Evolutionary conservation across 1,139 yeast species (phyloP).

Genomic region (Pichia sp.): DNA sequence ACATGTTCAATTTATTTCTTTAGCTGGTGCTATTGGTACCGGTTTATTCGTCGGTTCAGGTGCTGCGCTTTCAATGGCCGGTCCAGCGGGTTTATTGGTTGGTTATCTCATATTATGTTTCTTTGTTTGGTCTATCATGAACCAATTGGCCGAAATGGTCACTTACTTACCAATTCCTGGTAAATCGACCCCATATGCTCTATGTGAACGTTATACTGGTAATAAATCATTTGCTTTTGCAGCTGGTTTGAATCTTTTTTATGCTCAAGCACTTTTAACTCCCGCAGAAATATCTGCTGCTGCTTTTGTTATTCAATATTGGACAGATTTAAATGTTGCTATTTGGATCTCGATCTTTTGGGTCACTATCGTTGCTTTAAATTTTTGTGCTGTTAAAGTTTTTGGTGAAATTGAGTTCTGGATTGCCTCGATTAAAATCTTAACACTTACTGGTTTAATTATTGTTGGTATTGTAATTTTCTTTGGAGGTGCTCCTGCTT

Average conservation of each 20-base stretch:
- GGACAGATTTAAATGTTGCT: conserved; percentile 43
- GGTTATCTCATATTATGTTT: conserved; percentile 42
- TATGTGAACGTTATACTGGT: conserved; percentile 29
- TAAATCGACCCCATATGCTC: conserved; percentile 29
- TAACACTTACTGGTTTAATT: conserved; percentile 32
- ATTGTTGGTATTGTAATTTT: conserved; percentile 33
- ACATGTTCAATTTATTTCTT: conserved; percentile 64
- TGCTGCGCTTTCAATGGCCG: conserved; percentile 46
- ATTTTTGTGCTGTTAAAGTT: conserved; percentile 41
- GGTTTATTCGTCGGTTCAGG: conserved; percentile 68
- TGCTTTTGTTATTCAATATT: conserved; percentile 46
- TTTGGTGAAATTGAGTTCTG: conserved; percentile 51
- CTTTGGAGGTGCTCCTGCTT: conserved; percentile 40
- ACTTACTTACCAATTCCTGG: conserved; percentile 44
- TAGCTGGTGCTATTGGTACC: conserved; percentile 82
- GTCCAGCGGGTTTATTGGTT: conserved; percentile 60
- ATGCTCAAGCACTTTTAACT: conserved; percentile 42
- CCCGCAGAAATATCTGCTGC: conserved; percentile 51
- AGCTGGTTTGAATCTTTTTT: conserved; percentile 44
- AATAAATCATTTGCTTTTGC: conserved; percentile 35
- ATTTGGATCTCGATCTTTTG: conserved; percentile 46
- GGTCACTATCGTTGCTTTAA: conserved; percentile 35
- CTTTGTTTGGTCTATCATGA: conserved; percentile 53
- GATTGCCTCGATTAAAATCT: conserved; percentile 40
- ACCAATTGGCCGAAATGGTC: conserved; percentile 61